Base-by-base conservation (phyloP, 345 rosid genomes). In the Rhodamnia rubescens region DNA sequence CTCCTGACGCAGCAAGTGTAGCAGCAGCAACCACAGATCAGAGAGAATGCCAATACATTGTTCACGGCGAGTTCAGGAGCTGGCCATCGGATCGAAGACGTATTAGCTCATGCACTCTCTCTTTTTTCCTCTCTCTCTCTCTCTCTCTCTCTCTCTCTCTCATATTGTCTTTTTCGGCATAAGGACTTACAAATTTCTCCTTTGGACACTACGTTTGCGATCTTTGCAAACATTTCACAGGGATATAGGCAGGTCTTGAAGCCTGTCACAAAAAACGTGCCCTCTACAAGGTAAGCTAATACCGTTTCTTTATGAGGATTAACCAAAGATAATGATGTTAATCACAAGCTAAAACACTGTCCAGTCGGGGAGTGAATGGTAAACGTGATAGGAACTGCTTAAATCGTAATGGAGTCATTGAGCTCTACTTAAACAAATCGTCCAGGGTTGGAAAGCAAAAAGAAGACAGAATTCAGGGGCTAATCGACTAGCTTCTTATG, bases 11-110 rank as follows among this genome's bases (percentile, higher is more conserved):
- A 95, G 90, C 98, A 96, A 81, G 98, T 96, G 85, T 97, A 97
- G 89, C 99, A 96, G 89, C 99, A 96, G 89, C 98, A 97, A 59
- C 98, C 92, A 75, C 94, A 88, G 90, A 96, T 89, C 89, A 95
- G 88, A 22, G 98, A 96, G 87, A 96, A 95, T 14, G 96, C 96
- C 95, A 96, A 90, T 86, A 96, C 86, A 81, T 95, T 94, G 87
- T 92, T 96, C 85, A 95, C 92, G 84, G 98, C 96, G 88, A 92
- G 95, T 24, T 94, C 96, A 81, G 95, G 93, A 84, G 99, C 99
- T 97, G 95, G 55, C n/a, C 80, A 85, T 83, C 6, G 27, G 84
- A 82, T 69, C n/a, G 85, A 61, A 85, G 74, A 59, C 52, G 54
- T 29, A n/a, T 13, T 40, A 84, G 49, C 88, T 85, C 78, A 74